Conservation (phyloP, 1,284 basidiomycete genomes). For the Apiotrichum siamense region DNA sequence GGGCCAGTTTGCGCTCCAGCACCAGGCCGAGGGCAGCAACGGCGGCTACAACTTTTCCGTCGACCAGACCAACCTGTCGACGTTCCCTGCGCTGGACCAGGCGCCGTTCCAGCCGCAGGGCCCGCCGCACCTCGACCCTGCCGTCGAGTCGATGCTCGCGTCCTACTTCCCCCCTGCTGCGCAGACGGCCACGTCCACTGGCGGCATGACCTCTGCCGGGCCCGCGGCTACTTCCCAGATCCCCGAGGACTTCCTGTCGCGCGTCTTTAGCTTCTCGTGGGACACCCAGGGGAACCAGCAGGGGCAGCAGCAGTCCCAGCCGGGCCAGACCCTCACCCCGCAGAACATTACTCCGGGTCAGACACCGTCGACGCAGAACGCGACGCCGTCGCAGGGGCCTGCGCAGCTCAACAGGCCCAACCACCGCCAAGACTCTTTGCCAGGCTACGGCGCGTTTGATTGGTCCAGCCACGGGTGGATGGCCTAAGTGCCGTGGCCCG, state of each 20-base stretch:
- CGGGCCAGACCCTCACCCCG: neutral
- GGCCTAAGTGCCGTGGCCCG: slow-evolving; percentile 19
- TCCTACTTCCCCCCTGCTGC: slow-evolving; percentile 31
- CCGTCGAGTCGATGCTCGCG: slow-evolving; percentile 37
- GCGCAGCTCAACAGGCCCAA: neutral
- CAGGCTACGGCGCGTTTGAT: slow-evolving; percentile 20
- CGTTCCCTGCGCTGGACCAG: slow-evolving; percentile 31
- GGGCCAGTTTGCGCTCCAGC: slow-evolving; percentile 8
- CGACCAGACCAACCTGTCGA: slow-evolving; percentile 20
- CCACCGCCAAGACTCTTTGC: slow-evolving; percentile 17
- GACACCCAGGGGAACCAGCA: slow-evolving; percentile 21
- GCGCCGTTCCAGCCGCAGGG: slow-evolving; percentile 26
- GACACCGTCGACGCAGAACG: neutral
- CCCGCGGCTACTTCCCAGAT: slow-evolving; percentile 17
- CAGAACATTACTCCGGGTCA: neutral
- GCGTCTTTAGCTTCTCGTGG: slow-evolving; percentile 45
- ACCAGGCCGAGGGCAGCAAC: slow-evolving; percentile 8
- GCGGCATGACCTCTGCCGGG: too few relatives aligned
- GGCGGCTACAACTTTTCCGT: slow-evolving; percentile 26
- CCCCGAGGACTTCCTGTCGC: slow-evolving; percentile 42
- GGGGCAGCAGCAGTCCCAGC: neutral
- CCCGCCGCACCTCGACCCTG: slow-evolving; percentile 31
- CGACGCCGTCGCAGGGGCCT: neutral
- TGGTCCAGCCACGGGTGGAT: slow-evolving; percentile 29
- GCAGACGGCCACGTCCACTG: neutral